phyloP scores from a whole-genome alignment of 306 rosid species.

The Trifolium dubium region DNA sequence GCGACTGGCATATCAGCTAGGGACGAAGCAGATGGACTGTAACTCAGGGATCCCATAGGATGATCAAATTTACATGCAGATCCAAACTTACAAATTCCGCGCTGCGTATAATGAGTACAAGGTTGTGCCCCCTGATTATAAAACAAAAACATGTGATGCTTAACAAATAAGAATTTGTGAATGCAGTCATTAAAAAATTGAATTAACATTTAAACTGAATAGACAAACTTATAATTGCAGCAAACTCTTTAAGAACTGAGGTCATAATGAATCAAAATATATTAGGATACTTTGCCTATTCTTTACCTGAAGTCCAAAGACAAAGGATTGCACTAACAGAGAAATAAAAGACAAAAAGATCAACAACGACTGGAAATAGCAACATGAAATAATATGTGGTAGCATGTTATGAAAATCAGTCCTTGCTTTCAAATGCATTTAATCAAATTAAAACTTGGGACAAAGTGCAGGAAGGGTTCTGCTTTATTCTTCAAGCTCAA shows the following conservation, averaged over 20 bases:
- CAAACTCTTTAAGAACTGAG: not conserved
- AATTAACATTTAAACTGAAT: conserved; percentile 11
- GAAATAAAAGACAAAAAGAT: conserved; percentile 28
- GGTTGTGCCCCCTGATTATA: conserved; percentile 83
- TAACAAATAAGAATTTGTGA: conserved; percentile 17
- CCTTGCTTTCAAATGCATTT: not conserved
- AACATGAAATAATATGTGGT: conserved; percentile 26
- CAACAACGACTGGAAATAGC: conserved; percentile 22
- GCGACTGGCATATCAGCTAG: conserved; percentile 92
- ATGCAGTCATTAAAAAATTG: conserved; percentile 22
- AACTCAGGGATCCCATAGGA: conserved; percentile 83
- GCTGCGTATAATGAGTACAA: conserved; percentile 89
- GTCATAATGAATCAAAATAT: not conserved
- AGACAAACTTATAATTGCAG: conserved; percentile 27
- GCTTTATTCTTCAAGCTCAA: not conserved
- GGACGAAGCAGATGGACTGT: conserved; percentile 94
- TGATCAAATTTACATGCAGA: conserved; percentile 91
- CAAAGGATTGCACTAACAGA: conserved; percentile 7
- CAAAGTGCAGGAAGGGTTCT: not conserved
- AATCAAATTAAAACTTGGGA: too few relatives aligned
- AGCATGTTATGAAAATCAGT: conserved; percentile 3
- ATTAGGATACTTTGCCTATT: conserved; percentile 14
- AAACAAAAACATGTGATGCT: conserved; percentile 46
- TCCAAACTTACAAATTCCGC: conserved; percentile 92
- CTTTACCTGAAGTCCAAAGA: conserved; percentile 22